phyloP scores from a whole-genome alignment of 2,329 filamentous ascomycete genomes.

The Cercospora nicotianae region DNA sequence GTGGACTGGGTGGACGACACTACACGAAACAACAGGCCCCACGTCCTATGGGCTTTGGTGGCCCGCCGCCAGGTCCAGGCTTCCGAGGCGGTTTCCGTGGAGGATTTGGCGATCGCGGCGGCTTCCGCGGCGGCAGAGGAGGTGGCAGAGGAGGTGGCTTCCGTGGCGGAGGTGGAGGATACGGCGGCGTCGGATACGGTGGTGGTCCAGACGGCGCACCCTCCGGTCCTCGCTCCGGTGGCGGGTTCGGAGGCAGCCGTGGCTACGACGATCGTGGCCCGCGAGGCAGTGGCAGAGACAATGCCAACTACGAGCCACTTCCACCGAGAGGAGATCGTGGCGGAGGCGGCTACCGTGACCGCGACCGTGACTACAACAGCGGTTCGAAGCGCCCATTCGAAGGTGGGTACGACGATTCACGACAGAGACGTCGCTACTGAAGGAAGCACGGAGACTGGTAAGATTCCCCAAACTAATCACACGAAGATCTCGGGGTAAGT shows the following conservation, averaged over 20 bases:
- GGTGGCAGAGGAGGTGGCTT: slow-evolving; percentile 50
- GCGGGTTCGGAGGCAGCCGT: slow-evolving; percentile 37
- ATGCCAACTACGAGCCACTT: slow-evolving; percentile 83
- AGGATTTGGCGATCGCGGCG: slow-evolving; percentile 53
- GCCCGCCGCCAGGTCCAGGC: slow-evolving; percentile 57
- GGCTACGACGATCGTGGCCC: slow-evolving; percentile 36
- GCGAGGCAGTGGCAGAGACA: slow-evolving; percentile 46
- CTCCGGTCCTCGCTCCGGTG: slow-evolving; percentile 47
- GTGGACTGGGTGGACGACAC: slow-evolving; percentile 85
- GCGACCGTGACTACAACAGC: slow-evolving; percentile 49
- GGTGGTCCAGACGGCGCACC: slow-evolving; percentile 51
- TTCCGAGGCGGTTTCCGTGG: slow-evolving; percentile 58
- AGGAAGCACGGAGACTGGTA: slow-evolving; percentile 22
- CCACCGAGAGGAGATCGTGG: slow-evolving; percentile 62
- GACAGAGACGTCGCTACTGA: slow-evolving; percentile 61
- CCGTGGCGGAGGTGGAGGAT: slow-evolving; percentile 39
- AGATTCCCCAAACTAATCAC: slow-evolving; percentile 20
- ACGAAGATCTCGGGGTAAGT: slow-evolving; percentile 26
- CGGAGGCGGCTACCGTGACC: slow-evolving; percentile 47
- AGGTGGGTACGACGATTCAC: slow-evolving; percentile 74
- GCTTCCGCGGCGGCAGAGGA: slow-evolving; percentile 50
- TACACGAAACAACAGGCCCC: slow-evolving; percentile 81
- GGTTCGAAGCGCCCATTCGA: slow-evolving; percentile 65
- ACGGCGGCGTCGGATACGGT: slow-evolving; percentile 44
- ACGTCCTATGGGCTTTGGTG: slow-evolving; percentile 59